Evolutionary conservation across 78 protist genomes (phyloP), one percentile per base, ranked within the genome.

Genomic region (Polysphondylium violaceum): DNA sequence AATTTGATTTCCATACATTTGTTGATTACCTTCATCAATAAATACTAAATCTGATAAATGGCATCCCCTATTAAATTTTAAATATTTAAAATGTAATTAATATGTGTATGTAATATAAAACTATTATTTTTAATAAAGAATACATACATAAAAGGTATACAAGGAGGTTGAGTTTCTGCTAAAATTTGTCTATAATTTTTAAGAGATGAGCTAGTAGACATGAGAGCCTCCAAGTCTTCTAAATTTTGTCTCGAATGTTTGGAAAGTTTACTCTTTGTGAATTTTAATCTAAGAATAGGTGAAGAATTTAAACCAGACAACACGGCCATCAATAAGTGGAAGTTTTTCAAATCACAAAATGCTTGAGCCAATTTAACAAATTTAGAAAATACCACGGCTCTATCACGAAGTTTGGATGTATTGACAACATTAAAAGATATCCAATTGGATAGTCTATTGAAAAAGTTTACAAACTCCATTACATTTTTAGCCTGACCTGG

Each of bases 1-100:
- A 36, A 72, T 72, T 72, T 33, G 44, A 1, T 36, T 23, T 21
- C 51, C 78, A 50, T 33, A 33, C 40, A 72, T 9, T 50, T 44
- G 64, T 31, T 33, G 40, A 72, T 72, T 72, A 68, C 76, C 76
- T 33, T 72, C 78, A 19, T 72, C 78, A 2, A 72, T 72, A 55
- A 72, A 72, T 2, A 72, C 59, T 33, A 72, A 51, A 72, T 72
- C 78, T 14, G 59, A 50, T 19, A 72, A 33, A 72, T 72, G 78
- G 17, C 58, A 72, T 1, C 44, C 59, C 4, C 16, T 17, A 56
- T 56, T 4, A 14, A 4, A 56, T n/a, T n/a, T 17, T 17, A 56
- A 17, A n/a, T n/a, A 56, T 17, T 56, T 17, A 14, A 56, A 56
- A 17, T 56, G 12, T 4, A 56, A 17, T n/a, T 56, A 17, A 56